Percentiles rank a stretch among this genome's conserved stretches.
phyloP scores from a whole-genome alignment of 2,329 filamentous ascomycete species.

The Zymoseptoria crescenta region DNA sequence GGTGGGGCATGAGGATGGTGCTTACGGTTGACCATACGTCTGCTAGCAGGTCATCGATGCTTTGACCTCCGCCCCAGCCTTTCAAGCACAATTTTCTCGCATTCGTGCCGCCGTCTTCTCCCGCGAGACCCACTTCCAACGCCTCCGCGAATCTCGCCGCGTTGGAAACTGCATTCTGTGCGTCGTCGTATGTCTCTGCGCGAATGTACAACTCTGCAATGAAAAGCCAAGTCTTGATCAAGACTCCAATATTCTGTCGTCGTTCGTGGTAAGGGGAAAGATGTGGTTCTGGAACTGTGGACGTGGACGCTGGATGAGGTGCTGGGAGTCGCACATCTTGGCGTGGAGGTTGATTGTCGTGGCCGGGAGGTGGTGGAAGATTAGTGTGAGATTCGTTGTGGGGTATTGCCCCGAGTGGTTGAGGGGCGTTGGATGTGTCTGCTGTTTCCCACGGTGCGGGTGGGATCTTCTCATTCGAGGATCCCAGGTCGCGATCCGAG shows the following conservation, averaged over 20 bases:
- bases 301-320: conserved; percentile 30
- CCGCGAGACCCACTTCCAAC: conserved; percentile 57
- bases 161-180: conserved; percentile 70
- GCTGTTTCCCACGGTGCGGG: conserved; percentile 1
- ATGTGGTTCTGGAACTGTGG: conserved; percentile 36
- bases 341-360: conserved; percentile 34
- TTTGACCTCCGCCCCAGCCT: conserved; percentile 73
- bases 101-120: conserved; percentile 51
- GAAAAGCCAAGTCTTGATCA: conserved; percentile 82
- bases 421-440: conserved; percentile 16
- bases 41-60: conserved; percentile 74
- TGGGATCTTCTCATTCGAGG: conserved; percentile 10
- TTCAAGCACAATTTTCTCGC: conserved; percentile 54
- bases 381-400: conserved; percentile 33
- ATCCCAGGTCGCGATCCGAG: conserved; percentile 5
- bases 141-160: conserved; percentile 66
- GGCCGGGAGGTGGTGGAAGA: conserved; percentile 33
- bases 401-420: conserved; percentile 29
- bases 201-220: conserved; percentile 82
- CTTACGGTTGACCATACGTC: conserved; percentile 76
- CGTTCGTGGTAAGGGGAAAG: conserved; percentile 46
- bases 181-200: conserved; percentile 71
- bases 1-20: conserved; percentile 5
- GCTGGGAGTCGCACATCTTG: conserved; percentile 39
- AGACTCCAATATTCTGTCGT: conserved; percentile 48